A percentile compares a stretch with the other conserved stretches of the same genome.
Conservation (phyloP, 2,329 filamentous ascomycete species). For the Diaporthe citriasiana region DNA sequence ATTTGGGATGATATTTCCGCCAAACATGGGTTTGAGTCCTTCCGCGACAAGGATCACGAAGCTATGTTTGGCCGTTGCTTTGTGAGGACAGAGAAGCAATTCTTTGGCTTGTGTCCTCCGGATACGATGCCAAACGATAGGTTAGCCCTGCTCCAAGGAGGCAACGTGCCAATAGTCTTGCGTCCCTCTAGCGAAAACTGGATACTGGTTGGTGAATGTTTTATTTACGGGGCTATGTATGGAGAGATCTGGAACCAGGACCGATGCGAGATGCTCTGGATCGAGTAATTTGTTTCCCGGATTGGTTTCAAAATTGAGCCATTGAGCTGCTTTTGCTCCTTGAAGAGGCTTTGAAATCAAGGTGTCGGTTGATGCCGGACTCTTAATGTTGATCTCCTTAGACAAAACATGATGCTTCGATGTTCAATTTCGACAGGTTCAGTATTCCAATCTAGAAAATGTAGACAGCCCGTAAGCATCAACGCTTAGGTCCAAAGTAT, state of each 20-base stretch:
- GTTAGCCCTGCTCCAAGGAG: neutral
- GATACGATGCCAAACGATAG: neutral
- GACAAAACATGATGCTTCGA: too few species aligned
- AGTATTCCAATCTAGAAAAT: too few species aligned
- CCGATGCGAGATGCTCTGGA: neutral
- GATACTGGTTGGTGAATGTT: neutral
- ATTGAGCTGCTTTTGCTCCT: too few species aligned
- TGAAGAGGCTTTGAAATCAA: too few species aligned
- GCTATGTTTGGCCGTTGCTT: neutral
- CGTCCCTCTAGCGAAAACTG: neutral
- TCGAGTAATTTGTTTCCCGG: neutral
- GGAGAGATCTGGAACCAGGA: neutral
- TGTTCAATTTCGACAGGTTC: too few species aligned
- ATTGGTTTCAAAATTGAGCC: neutral
- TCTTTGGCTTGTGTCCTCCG: neutral
- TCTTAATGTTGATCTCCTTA: too few species aligned
- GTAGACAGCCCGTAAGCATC: too few species aligned
- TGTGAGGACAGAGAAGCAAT: neutral
- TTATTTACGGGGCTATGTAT: neutral
- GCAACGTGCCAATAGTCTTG: neutral
- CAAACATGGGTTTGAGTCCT: neutral
- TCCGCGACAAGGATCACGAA: neutral
- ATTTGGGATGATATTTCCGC: neutral
- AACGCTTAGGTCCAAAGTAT: neutral
- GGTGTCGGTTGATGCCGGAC: too few species aligned